Evolutionary conservation across 495 filamentous ascomycete genomes (phyloP).

Genomic region (Hypoxylon intermedium): DNA sequence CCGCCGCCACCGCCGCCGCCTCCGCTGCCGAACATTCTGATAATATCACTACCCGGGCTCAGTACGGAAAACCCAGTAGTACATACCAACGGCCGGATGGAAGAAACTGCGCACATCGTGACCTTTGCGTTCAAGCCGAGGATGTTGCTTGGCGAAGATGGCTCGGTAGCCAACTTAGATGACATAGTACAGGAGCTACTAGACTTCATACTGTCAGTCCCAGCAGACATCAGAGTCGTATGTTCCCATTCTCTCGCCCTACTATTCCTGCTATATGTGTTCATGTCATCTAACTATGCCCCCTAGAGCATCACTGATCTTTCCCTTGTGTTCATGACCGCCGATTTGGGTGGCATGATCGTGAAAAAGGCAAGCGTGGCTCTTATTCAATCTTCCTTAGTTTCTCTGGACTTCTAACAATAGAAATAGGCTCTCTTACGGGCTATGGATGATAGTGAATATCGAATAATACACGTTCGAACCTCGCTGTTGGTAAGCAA

Average conservation of each 20-base stretch:
- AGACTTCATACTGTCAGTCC: not conserved
- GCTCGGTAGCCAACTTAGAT: conserved; percentile 9
- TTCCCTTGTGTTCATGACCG: conserved; percentile 1
- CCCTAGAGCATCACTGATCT: conserved; percentile 1
- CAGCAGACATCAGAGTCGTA: conserved; percentile 3
- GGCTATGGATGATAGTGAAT: not conserved
- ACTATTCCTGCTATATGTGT: not conserved
- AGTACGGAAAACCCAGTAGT: not conserved
- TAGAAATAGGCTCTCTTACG: conserved; percentile 8
- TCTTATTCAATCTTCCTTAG: not conserved
- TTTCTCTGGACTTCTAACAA: not conserved
- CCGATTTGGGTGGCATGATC: conserved; percentile 11
- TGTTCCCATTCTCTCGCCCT: not conserved
- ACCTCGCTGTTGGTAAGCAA: conserved; percentile 11
- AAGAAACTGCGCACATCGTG: not conserved
- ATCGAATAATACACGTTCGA: not conserved
- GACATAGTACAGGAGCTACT: conserved; percentile 9
- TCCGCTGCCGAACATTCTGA: not conserved
- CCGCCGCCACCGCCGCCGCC: not conserved
- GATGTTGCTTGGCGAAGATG: conserved; percentile 12
- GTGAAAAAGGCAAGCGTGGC: conserved; percentile 6
- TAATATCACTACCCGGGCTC: conserved; percentile 12
- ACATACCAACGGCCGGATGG: not conserved
- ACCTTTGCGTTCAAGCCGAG: not conserved
- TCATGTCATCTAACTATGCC: not conserved